Base-by-base conservation (phyloP, 345 rosid genomes). In the Lepidium aucheri region DNA sequence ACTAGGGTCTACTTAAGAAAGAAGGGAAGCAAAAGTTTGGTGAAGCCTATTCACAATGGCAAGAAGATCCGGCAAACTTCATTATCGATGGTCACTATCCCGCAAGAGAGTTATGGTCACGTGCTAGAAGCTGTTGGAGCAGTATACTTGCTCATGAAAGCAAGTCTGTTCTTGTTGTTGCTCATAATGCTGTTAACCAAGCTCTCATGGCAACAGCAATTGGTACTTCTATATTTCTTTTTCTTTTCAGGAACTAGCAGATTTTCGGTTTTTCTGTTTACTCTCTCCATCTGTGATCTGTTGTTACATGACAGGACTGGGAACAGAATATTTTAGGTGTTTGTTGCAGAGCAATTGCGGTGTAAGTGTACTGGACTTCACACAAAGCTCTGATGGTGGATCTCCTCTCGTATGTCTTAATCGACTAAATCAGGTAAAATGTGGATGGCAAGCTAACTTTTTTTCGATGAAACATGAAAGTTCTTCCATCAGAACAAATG, bases 271-370 rank as follows among this genome's bases (percentile, higher is more conserved):
- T 64, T 16, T 36, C 11, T n/a, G 58, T 59, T 22, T 2, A 24
- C 43, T 42, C 42, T 63, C 12, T 0, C 8, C 9, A 9, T 59
- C 7, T 60, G 35, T 3, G 3, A 22, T 56, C 7, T 65, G 76
- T 39, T 13, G 41, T 40, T 60, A 39, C 42, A 16, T 32, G 63
- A 51, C 67, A 93, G 98, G 97, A 57, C 44, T 93, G 26, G 90
- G 89, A 72, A 81, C 94, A 20, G 86, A 85, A 24, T 93, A 86
- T 68, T 93, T 89, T 73, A 82, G 97, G 85, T 67, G 84, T 72
- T 77, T 93, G 73, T 87, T 89, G 77, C 97, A 93, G 77, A 93
- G 97, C 75, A 93, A 93, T 52, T 93, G 97, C 33, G 98, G 98
- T 32, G 97, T 90, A 22, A 93, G 90, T 18, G 91, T 93, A 55